These are phyloP conservation scores for Enteropsectra breve DNA, from an alignment of 371 early-diverging fungal species.

Conservation along the genomic window DNA sequence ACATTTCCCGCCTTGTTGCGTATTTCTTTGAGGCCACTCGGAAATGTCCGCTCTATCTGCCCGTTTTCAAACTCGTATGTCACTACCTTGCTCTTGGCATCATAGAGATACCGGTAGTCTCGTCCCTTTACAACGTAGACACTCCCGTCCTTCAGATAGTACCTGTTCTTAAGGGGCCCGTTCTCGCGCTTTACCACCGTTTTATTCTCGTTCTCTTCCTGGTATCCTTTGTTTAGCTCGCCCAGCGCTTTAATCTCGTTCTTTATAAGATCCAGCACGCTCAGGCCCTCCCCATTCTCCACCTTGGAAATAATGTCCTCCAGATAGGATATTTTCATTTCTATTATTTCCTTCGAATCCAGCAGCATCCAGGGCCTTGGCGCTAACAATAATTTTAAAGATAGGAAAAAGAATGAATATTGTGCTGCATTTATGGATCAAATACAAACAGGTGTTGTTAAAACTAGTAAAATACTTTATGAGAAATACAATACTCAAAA, in stretches of 20 bases:
- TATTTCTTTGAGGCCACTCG: conserved; percentile 60
- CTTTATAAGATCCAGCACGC: conserved; percentile 53
- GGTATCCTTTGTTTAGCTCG: conserved; percentile 53
- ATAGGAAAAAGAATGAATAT: background rate
- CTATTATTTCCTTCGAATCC: conserved; percentile 40
- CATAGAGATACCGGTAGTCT: conserved; percentile 60
- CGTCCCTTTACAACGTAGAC: conserved; percentile 57
- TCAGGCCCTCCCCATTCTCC: conserved; percentile 44
- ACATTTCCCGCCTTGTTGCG: conserved; percentile 58
- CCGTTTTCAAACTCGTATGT: conserved; percentile 62
- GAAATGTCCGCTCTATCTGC: conserved; percentile 61
- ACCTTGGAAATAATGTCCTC: conserved; percentile 51
- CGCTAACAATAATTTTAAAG: background rate
- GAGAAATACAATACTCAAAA: too few species aligned
- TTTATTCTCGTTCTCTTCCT: conserved; percentile 47
- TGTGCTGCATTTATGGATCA: background rate
- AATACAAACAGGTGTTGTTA: background rate
- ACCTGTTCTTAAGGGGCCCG: conserved; percentile 51
- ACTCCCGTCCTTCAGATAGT: conserved; percentile 59
- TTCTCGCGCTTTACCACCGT: conserved; percentile 56
- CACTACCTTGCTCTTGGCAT: conserved; percentile 55
- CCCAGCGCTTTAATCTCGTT: conserved; percentile 58
- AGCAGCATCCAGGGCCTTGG: background rate
- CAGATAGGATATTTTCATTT: conserved; percentile 52
- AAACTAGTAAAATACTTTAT: too few species aligned